Evolutionary conservation across 2,329 filamentous ascomycete species (phyloP), one percentile per base, ranked within the genome.

Genomic region (Arthroderma uncinatum): DNA sequence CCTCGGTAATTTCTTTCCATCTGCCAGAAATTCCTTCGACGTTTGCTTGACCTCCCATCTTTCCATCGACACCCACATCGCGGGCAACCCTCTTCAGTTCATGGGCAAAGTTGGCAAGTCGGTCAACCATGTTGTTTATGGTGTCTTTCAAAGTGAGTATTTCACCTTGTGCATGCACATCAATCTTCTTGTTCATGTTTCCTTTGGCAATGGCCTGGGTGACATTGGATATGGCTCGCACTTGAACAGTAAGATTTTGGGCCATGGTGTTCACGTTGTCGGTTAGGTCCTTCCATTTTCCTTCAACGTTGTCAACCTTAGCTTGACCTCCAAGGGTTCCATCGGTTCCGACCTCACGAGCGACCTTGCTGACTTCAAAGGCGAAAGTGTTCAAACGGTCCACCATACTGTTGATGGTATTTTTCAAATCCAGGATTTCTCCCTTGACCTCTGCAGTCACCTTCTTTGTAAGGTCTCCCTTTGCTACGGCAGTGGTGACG

Each of bases 111-210:
- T 92, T 92, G 59, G 93, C 94, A 54, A 98, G 76, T 61, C 92
- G 84, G 69, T 91, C 91, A 63, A 97, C 92, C 92, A 96, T 96
- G 83, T 96, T 92, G 71, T 96, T 96, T 76, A 96, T 95, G 44
- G 92, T 97, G 68, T 94, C 89, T 70, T 96, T 96, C 55, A 97
- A 76, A 2, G 95, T 85, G 62, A 93, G 82, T 62, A 97, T 95
- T 73, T 97, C 92, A 73, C 92, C 92, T 72, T 92, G 90, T 56
- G 92, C 92, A 66, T 95, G 87, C 6, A 97, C 92, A 63, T 95
- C 87, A 66, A 97, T 95, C 75, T 93, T 93, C 71, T 91, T 87
- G 72, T 87, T 94, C 82, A 97, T 89, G 73, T 96, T 89, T 67
- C 92, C 92, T 68, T 93, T 90, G 62, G 91, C 91, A 72, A 95